Evolutionary conservation across 148 eudicot species (phyloP), one percentile per base, ranked within the genome.

Genomic region (Nepenthes gracilis): DNA sequence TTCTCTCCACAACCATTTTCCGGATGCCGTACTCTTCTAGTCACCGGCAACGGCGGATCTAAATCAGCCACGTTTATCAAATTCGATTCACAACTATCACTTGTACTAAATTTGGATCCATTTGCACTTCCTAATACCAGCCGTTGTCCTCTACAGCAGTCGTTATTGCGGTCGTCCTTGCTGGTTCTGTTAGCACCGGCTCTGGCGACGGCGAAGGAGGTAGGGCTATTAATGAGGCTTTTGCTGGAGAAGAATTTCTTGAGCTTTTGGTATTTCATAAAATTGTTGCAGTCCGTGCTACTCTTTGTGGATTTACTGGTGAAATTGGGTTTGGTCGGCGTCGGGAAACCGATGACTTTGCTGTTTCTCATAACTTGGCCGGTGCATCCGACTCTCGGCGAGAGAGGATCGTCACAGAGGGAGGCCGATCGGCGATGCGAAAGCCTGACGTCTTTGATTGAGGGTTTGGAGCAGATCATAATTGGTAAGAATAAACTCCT

Each of bases 1-100:
- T 6, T 71, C 72, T 35, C 73, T 67, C 35, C 49, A 53, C 70
- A 5, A 49, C 50, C 50, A 59, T 40, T 40, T 40, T 40, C 45
- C 8, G 4, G 45, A 3, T 8, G 45, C 45, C 45, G 6, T 4
- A 40, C 45, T 70, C 35, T 65, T 75, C 76, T 82, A 47, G 75
- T 64, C 71, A 88, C 96, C 57, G 96, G 96, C 74, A 88, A 72
- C 40, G 91, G 96, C 40, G 96, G 91, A 74, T 88, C 96, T 63
- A 88, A 36, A 2, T 80, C 83, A 1, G 61, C 69, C 4, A 88
- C 54, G 60, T 85, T 67, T 52, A 86, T 60, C 51, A 54, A 36
- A 9, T 55, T 48, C 33, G 57, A 13, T 23, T 2, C 56, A 61
- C 45, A 40, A 40, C 45, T 40, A 40, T 40, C 45, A 40, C 45